These are phyloP conservation scores for Mortierella sp. DNA, from an alignment of 371 early-diverging fungal species.

Conservation along the genomic window DNA sequence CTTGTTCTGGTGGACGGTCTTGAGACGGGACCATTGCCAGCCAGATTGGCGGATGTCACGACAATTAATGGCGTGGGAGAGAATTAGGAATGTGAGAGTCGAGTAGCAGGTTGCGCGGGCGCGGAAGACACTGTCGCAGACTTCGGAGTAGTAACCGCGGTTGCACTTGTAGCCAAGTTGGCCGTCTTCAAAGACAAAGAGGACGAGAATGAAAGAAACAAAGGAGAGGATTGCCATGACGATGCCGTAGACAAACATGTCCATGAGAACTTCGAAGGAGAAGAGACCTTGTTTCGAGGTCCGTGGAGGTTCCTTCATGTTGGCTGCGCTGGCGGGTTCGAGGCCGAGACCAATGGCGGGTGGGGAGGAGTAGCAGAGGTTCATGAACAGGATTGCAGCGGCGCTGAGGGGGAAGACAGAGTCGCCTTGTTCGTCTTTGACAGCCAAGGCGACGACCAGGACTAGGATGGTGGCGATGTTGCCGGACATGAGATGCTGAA, in stretches of 20 bases:
- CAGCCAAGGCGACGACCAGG: slow-evolving; percentile 77
- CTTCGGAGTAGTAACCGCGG: slow-evolving; percentile 65
- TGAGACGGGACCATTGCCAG: slow-evolving; percentile 63
- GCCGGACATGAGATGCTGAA: slow-evolving; percentile 85
- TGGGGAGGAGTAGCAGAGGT: slow-evolving; percentile 85
- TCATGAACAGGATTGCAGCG: slow-evolving; percentile 91
- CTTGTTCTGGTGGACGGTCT: slow-evolving; percentile 67
- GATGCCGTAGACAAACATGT: slow-evolving; percentile 83
- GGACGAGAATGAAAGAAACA: slow-evolving; percentile 75
- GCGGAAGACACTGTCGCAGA: slow-evolving; percentile 78
- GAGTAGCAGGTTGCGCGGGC: slow-evolving; percentile 83
- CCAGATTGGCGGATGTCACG: slow-evolving; percentile 75
- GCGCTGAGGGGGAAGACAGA: slow-evolving; percentile 84
- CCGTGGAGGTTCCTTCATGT: slow-evolving; percentile 91
- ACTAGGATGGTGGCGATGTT: slow-evolving; percentile 82
- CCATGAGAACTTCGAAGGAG: slow-evolving; percentile 71
- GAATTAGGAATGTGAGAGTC: slow-evolving; percentile 72
- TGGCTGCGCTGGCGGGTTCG: slow-evolving; percentile 84
- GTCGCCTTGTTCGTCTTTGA: slow-evolving; percentile 66
- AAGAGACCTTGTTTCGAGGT: slow-evolving; percentile 76
- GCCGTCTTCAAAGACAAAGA: slow-evolving; percentile 74
- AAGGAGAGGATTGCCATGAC: slow-evolving; percentile 77
- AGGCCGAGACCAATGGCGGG: slow-evolving; percentile 89
- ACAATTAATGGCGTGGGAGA: slow-evolving; percentile 83
- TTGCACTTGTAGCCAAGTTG: slow-evolving; percentile 77